Percentiles rank a stretch among this genome's conserved stretches.
Evolutionary conservation across 2,329 filamentous ascomycete species (phyloP).

Genomic region (Calonectria pteridis): DNA sequence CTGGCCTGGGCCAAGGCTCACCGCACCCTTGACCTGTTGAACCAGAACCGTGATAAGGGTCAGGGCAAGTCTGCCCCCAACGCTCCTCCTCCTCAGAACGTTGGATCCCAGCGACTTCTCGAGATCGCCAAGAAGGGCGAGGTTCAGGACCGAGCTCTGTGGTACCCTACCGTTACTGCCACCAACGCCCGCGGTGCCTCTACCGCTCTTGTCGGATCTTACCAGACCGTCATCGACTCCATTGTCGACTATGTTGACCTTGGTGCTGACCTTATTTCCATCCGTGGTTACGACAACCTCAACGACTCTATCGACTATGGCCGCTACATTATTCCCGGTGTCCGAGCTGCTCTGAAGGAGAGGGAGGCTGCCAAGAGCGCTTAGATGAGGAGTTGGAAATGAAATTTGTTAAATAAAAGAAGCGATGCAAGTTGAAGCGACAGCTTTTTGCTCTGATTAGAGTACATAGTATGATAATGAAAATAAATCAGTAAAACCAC

Average conservation of each 20-base stretch:
- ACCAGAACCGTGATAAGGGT: constrained; percentile 54
- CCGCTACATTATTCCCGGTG: constrained; percentile 64
- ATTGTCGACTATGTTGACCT: constrained; percentile 69
- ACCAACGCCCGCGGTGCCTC: constrained; percentile 71
- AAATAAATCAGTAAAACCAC: background rate
- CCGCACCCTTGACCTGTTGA: constrained; percentile 65
- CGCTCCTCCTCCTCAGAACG: constrained; percentile 62
- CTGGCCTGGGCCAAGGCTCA: constrained; percentile 73
- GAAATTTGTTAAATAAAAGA: constrained; percentile 5
- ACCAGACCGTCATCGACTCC: constrained; percentile 65
- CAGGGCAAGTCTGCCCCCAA: constrained; percentile 42
- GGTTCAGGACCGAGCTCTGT: constrained; percentile 71
- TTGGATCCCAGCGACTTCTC: constrained; percentile 68
- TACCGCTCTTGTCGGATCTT: constrained; percentile 68
- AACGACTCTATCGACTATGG: constrained; percentile 72
- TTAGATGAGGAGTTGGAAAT: background rate
- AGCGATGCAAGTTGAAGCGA: background rate
- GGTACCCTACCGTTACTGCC: constrained; percentile 73
- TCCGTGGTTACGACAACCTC: constrained; percentile 71
- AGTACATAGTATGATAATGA: constrained; percentile 17
- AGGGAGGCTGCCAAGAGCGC: constrained; percentile 33
- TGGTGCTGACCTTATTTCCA: constrained; percentile 69
- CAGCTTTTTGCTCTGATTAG: background rate
- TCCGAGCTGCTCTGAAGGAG: constrained; percentile 54
- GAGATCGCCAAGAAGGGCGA: constrained; percentile 68